Evolutionary conservation across 2,329 filamentous ascomycete species (phyloP).

Genomic region (Claviceps maximensis): DNA sequence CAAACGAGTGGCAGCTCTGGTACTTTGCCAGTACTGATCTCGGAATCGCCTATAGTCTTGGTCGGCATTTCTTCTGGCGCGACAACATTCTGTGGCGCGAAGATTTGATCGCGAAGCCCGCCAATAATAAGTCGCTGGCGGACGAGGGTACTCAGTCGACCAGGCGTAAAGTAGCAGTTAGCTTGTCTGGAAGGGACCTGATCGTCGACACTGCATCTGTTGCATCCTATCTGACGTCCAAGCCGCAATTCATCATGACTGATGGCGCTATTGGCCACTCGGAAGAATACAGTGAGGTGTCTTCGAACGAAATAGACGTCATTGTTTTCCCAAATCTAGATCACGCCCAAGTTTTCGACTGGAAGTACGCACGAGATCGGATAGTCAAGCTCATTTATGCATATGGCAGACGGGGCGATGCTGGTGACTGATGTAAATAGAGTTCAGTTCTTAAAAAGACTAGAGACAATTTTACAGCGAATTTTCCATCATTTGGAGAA

Average conservation of each 20-base stretch:
- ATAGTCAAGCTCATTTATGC: slow-evolving; percentile 18
- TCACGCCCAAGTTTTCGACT: slow-evolving; percentile 49
- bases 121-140: not conserved
- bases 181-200: slow-evolving; percentile 45
- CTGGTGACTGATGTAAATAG: not conserved
- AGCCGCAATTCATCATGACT: slow-evolving; percentile 7
- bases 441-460: not conserved
- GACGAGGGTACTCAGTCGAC: not conserved
- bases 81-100: slow-evolving; percentile 60
- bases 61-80: slow-evolving; percentile 57
- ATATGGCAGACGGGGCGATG: slow-evolving; percentile 9
- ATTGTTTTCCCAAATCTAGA: slow-evolving; percentile 48
- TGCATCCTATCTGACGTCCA: slow-evolving; percentile 35
- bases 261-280: slow-evolving; percentile 8
- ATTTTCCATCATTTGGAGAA: slow-evolving; percentile 21
- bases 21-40: slow-evolving; percentile 59
- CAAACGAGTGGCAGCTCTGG: slow-evolving; percentile 59
- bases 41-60: slow-evolving; percentile 50
- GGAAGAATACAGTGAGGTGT: slow-evolving; percentile 5
- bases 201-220: slow-evolving; percentile 50
- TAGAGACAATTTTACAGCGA: not conserved
- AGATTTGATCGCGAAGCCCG: slow-evolving; percentile 30
- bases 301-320: slow-evolving; percentile 31
- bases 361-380: slow-evolving; percentile 13
- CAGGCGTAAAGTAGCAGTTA: slow-evolving; percentile 37